These are phyloP conservation scores for Phytophthora niederhauseri DNA, from an alignment of 352 stramenopile species.

Conservation along the genomic window DNA sequence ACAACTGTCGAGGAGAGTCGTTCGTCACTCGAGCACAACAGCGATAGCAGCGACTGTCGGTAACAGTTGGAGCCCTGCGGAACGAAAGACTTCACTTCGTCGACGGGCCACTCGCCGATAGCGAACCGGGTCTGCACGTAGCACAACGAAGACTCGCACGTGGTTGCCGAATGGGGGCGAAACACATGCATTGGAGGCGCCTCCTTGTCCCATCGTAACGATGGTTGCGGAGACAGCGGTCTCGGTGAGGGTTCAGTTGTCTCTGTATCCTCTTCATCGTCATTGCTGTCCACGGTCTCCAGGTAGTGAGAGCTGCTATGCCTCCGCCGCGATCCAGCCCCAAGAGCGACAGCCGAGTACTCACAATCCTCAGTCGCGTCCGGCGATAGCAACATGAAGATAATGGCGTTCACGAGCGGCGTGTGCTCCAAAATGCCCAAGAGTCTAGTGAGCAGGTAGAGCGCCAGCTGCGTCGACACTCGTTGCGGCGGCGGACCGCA, in stretches of 20 bases:
- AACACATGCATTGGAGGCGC: slow-evolving; percentile 53
- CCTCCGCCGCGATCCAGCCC: slow-evolving; percentile 43
- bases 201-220: slow-evolving; percentile 38
- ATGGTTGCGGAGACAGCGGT: slow-evolving; percentile 22
- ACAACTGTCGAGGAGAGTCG: slow-evolving; percentile 62
- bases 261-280: slow-evolving; percentile 17
- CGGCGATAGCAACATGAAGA: slow-evolving; percentile 74
- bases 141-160: slow-evolving; percentile 71
- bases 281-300: slow-evolving; percentile 16
- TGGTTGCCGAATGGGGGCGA: slow-evolving; percentile 51
- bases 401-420: slow-evolving; percentile 82
- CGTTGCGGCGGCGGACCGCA: slow-evolving; percentile 74
- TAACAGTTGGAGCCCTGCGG: slow-evolving; percentile 54
- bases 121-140: slow-evolving; percentile 82
- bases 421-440: slow-evolving; percentile 80
- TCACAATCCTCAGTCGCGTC: slow-evolving; percentile 65
- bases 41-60: slow-evolving; percentile 61
- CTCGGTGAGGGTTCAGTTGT: slow-evolving; percentile 17
- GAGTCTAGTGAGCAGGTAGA: slow-evolving; percentile 79
- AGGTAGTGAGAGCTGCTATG: slow-evolving; percentile 22
- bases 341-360: slow-evolving; percentile 67
- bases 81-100: slow-evolving; percentile 71
- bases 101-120: slow-evolving; percentile 78
- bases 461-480: slow-evolving; percentile 74
- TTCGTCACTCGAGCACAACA: slow-evolving; percentile 71